phyloP scores from a whole-genome alignment of 345 rosid genomes.

The Rubroshorea leprosula region DNA sequence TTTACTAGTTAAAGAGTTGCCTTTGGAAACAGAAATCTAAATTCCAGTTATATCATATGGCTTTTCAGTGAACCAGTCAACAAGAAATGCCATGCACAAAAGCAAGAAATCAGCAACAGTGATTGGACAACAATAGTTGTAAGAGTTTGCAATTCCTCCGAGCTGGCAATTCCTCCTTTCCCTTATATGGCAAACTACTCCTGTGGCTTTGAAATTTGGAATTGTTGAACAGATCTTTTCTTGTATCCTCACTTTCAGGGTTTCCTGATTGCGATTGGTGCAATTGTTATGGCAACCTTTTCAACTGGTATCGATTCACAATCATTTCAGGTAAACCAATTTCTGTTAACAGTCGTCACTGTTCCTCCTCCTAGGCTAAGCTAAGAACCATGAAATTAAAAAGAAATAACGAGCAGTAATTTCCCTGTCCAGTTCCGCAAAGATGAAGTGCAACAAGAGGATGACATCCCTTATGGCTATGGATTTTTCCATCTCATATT shows the following conservation, averaged over 20 bases:
- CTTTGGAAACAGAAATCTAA: slow-evolving; percentile 1
- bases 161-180: no score
- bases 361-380: no score
- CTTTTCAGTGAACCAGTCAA: slow-evolving; percentile 65
- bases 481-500: slow-evolving; percentile 83
- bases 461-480: slow-evolving; percentile 68
- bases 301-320: slow-evolving; percentile 90
- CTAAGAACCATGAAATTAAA: no score
- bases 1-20: no score
- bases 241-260: slow-evolving; percentile 46
- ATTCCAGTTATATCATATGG: slow-evolving; percentile 10
- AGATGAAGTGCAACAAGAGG: slow-evolving; percentile 46
- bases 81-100: slow-evolving; percentile 45
- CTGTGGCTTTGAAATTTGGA: no score
- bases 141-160: not conserved
- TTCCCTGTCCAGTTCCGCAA: slow-evolving; percentile 46
- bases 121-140: slow-evolving; percentile 78
- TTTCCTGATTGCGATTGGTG: slow-evolving; percentile 72
- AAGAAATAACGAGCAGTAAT: not conserved
- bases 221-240: no score
- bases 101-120: slow-evolving; percentile 31
- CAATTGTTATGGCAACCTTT: slow-evolving; percentile 84
- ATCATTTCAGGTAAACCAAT: slow-evolving; percentile 73
- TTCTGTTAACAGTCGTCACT: no score
- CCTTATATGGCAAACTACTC: no score